Conservation (phyloP, 2,329 filamentous ascomycete species). For the Ceratocystis diversiconidia region DNA sequence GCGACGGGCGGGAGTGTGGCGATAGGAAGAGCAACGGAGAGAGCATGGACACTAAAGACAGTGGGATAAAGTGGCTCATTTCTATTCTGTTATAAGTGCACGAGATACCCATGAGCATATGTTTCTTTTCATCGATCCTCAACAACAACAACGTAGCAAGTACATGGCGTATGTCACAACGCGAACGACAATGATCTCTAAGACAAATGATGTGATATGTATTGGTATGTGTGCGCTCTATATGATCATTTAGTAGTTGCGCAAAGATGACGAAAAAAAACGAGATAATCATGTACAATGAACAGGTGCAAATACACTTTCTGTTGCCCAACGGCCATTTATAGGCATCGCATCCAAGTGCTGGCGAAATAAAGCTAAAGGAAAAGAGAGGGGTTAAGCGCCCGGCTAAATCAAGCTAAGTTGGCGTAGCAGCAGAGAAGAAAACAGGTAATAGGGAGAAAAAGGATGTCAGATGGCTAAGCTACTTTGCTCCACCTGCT, state of each 20-base stretch:
- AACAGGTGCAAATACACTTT: not conserved
- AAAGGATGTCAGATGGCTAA: not conserved
- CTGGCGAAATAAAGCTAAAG: not conserved
- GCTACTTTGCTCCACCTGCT: not conserved
- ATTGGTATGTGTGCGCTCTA: not conserved
- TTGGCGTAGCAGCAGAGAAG: not conserved
- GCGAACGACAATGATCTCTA: not conserved
- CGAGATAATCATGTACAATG: constrained; percentile 1
- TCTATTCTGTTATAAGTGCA: too few relatives aligned
- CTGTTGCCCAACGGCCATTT: not conserved
- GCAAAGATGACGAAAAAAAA: constrained; percentile 1
- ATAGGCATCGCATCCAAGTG: not conserved
- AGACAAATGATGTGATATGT: not conserved
- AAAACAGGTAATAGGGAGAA: not conserved
- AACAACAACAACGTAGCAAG: too few relatives aligned
- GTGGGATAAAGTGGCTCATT: too few relatives aligned
- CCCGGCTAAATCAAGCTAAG: not conserved
- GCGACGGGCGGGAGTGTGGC: constrained; percentile 70
- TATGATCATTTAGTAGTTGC: not conserved
- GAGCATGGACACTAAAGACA: not conserved
- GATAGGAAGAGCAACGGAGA: constrained; percentile 28
- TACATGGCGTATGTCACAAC: not conserved
- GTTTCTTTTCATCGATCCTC: too few relatives aligned
- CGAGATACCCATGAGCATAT: too few relatives aligned
- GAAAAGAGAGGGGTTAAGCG: not conserved